phyloP scores from a whole-genome alignment of 257 asterid genomes.

The Nemophila menziesii region DNA sequence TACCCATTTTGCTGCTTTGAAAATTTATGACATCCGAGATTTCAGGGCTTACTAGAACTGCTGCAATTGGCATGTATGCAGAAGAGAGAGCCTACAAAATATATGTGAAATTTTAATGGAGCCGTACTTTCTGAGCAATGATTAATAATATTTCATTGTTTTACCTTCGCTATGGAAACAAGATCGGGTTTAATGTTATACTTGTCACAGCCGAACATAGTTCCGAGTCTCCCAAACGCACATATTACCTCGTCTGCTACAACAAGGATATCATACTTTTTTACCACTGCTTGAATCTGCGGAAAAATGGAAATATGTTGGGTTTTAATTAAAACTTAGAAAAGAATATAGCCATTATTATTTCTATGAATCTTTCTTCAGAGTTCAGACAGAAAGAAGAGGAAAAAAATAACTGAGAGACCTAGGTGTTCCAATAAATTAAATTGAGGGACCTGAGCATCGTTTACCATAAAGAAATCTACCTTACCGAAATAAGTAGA shows the following conservation, averaged over 20 bases:
- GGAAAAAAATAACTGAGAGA: too few relatives aligned
- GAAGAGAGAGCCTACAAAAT: conserved; percentile 75
- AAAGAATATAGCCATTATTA: too few relatives aligned
- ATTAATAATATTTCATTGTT: neutral
- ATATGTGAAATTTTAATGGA: neutral
- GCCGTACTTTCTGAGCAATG: neutral
- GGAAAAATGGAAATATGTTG: too few relatives aligned
- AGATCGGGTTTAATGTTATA: conserved; percentile 89
- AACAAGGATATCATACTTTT: conserved; percentile 71
- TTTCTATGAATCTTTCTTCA: too few relatives aligned
- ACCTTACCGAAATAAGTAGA: conserved; percentile 90
- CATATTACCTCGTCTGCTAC: conserved; percentile 96
- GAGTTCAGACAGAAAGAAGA: too few relatives aligned
- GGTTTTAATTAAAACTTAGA: neutral
- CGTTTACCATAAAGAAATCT: too few relatives aligned
- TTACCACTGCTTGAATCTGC: conserved; percentile 87
- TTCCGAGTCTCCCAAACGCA: conserved; percentile 91
- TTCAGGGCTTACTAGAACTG: conserved; percentile 77
- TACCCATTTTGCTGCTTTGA: conserved; percentile 89
- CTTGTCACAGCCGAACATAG: conserved; percentile 89
- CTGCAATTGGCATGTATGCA: conserved; percentile 91
- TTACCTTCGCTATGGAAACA: conserved; percentile 80
- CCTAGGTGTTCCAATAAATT: too few relatives aligned
- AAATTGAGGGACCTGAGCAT: too few relatives aligned
- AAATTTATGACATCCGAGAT: conserved; percentile 64